Percentiles rank a stretch among this genome's conserved stretches.
phyloP scores from a whole-genome alignment of 208 protist species.

The Angomonas deanei region DNA sequence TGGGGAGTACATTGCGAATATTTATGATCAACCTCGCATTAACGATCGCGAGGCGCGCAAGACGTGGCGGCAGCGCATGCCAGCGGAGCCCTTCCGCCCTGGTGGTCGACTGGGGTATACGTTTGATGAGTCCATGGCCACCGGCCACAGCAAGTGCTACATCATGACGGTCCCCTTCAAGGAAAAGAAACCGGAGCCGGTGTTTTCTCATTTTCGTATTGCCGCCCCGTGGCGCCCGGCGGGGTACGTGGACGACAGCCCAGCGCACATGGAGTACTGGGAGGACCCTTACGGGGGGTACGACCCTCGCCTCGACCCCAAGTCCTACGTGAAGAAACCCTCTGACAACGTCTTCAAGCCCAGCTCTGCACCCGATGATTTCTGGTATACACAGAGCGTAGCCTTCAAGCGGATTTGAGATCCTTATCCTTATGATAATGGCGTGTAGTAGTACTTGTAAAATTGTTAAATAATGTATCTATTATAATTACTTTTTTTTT shows the following conservation, averaged over 20 bases:
- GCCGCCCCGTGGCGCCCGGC: constrained; percentile 68
- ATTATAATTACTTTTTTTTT: constrained; percentile 11
- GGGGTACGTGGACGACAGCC: constrained; percentile 70
- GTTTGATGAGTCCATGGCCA: constrained; percentile 73
- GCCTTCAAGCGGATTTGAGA: constrained; percentile 77
- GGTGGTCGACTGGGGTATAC: constrained; percentile 66
- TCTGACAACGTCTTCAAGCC: constrained; percentile 58
- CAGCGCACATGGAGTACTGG: constrained; percentile 74
- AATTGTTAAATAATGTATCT: constrained; percentile 2
- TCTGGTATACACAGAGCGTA: constrained; percentile 89
- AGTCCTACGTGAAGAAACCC: constrained; percentile 67
- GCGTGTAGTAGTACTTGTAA: background rate
- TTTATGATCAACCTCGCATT: constrained; percentile 72
- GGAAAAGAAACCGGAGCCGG: constrained; percentile 33
- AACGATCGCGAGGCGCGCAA: constrained; percentile 50
- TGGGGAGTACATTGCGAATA: constrained; percentile 76
- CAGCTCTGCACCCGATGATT: constrained; percentile 49
- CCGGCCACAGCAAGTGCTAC: constrained; percentile 71
- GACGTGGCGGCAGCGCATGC: constrained; percentile 53
- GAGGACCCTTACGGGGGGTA: constrained; percentile 81
- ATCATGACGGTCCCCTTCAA: constrained; percentile 72
- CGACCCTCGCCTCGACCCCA: constrained; percentile 72
- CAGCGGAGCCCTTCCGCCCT: constrained; percentile 58
- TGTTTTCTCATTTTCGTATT: constrained; percentile 48
- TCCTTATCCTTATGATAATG: background rate